A percentile compares a stretch with the other conserved stretches of the same genome.
Conservation (phyloP, 176 grass and related monocot species). For the Raddia guianensis region DNA sequence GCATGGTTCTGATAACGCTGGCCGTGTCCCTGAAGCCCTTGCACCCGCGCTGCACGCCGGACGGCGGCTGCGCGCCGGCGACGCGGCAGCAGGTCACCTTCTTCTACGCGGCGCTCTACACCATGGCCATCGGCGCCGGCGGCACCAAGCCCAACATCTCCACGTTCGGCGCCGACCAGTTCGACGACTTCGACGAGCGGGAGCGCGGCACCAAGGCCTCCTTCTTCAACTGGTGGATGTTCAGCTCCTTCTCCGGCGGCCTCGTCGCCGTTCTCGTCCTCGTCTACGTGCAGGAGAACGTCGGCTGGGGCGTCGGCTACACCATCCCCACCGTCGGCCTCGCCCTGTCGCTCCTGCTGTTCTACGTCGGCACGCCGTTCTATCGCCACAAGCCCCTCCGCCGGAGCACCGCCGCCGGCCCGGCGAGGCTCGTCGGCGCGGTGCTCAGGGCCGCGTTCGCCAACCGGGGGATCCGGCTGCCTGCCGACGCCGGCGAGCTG, state of each 20-base stretch:
- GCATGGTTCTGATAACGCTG: conserved; percentile 59
- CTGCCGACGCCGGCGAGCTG: not conserved
- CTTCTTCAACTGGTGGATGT: conserved; percentile 96
- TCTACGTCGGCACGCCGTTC: conserved; percentile 62
- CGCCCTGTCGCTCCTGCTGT: conserved; percentile 47
- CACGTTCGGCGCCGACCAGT: conserved; percentile 84
- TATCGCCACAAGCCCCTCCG: conserved; percentile 58
- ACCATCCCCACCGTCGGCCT: conserved; percentile 63
- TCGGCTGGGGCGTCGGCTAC: conserved; percentile 71
- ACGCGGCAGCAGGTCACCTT: conserved; percentile 49
- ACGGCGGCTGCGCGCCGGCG: conserved; percentile 41
- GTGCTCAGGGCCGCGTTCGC: conserved; percentile 43
- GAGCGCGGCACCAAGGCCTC: conserved; percentile 56
- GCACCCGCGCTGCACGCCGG: conserved; percentile 42
- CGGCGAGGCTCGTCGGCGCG: conserved; percentile 39
- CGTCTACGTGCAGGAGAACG: conserved; percentile 75
- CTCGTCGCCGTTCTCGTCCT: conserved; percentile 60
- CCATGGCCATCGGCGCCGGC: conserved; percentile 62
- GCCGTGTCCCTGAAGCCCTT: conserved; percentile 61
- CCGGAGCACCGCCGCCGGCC: conserved; percentile 26
- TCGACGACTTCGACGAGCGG: conserved; percentile 62
- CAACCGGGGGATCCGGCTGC: conserved; percentile 29
- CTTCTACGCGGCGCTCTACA: conserved; percentile 68
- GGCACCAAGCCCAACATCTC: conserved; percentile 93
- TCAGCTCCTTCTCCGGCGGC: conserved; percentile 66